phyloP scores from a whole-genome alignment of 2,329 filamentous ascomycete species.

The Coniochaeta hoffmannii region DNA sequence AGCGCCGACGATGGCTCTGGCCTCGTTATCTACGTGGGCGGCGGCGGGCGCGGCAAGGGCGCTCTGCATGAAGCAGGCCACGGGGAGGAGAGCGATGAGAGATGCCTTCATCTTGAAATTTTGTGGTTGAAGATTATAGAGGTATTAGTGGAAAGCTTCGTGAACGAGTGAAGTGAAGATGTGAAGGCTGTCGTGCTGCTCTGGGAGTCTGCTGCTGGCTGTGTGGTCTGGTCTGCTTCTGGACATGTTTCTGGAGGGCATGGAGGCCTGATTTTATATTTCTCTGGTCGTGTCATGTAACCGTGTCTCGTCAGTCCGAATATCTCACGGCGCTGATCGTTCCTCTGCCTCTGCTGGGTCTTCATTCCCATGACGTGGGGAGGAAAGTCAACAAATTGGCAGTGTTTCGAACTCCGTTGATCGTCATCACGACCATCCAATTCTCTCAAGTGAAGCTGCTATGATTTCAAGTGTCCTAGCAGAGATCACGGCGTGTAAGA shows the following conservation, averaged over 20 bases:
- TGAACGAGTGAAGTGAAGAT: neutral
- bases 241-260: neutral
- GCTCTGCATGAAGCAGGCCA: neutral
- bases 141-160: neutral
- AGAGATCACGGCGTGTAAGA: neutral
- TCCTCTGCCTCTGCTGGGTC: neutral
- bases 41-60: neutral
- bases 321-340: neutral
- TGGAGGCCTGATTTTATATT: neutral
- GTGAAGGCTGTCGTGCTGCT: neutral
- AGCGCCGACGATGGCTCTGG: neutral
- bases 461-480: neutral
- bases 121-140: no score
- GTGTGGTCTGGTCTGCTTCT: neutral
- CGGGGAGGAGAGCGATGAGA: neutral
- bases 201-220: neutral
- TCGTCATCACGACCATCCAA: neutral
- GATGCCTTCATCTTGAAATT: conserved; percentile 1
- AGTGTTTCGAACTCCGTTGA: neutral
- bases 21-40: neutral
- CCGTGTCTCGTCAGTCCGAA: neutral
- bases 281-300: neutral
- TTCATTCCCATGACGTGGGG: neutral
- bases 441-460: neutral
- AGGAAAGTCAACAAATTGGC: neutral